phyloP scores from a whole-genome alignment of 1,139 yeast species.

The Debaryomyces sp. region DNA sequence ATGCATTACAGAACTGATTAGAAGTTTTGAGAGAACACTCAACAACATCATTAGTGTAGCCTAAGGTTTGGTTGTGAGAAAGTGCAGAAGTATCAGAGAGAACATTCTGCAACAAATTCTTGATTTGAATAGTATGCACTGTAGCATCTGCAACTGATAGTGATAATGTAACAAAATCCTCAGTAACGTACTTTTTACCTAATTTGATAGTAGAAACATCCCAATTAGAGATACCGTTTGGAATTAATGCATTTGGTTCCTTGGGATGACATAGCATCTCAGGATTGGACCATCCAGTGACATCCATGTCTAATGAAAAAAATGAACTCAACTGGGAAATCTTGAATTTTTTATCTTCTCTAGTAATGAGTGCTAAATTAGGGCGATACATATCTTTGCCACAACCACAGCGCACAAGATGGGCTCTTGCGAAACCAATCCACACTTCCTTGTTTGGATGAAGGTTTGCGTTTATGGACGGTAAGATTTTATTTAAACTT shows the following conservation, averaged over 20 bases:
- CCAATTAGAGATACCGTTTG: constrained; percentile 40
- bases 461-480: not conserved
- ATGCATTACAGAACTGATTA: constrained; percentile 18
- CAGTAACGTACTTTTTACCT: constrained; percentile 2
- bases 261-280: constrained; percentile 21
- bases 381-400: constrained; percentile 53
- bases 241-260: constrained; percentile 31
- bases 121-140: constrained; percentile 13
- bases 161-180: constrained; percentile 13
- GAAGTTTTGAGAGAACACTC: constrained; percentile 24
- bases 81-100: constrained; percentile 4
- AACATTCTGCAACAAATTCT: constrained; percentile 13
- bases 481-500: constrained; percentile 21
- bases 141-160: constrained; percentile 17
- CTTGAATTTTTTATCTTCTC: constrained; percentile 35
- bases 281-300: constrained; percentile 38
- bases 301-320: constrained; percentile 39
- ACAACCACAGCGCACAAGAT: constrained; percentile 51
- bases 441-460: constrained; percentile 44
- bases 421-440: constrained; percentile 55
- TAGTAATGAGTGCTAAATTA: constrained; percentile 40
- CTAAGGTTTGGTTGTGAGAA: constrained; percentile 10
- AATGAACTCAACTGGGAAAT: constrained; percentile 35
- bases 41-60: constrained; percentile 23
- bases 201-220: constrained; percentile 11